Conservation (phyloP, 495 filamentous ascomycete genomes). For the Aspergillus bertholletiae region DNA sequence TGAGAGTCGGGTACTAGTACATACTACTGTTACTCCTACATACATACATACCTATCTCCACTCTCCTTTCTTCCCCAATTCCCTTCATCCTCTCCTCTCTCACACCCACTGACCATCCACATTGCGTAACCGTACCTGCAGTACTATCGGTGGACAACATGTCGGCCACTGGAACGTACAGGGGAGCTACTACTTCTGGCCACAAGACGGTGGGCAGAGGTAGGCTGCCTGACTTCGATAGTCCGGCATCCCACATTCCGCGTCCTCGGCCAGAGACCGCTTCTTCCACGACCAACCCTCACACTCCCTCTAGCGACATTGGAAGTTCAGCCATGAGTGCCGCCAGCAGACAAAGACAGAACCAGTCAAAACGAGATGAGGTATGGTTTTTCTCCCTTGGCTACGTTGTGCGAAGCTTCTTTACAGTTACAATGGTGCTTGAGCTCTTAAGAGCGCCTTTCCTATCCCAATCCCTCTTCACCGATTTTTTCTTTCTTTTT, state of each 20-base stretch:
- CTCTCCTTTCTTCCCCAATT: conserved; percentile 8
- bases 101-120: not conserved
- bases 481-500: not conserved
- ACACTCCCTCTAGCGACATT: conserved; percentile 57
- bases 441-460: not conserved
- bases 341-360: conserved; percentile 79
- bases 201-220: conserved; percentile 56
- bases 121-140: not conserved
- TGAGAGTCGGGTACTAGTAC: no score
- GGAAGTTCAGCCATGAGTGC: conserved; percentile 61
- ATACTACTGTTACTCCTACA: no score
- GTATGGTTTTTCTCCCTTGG: conserved; percentile 49
- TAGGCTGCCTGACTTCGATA: conserved; percentile 64
- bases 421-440: not conserved
- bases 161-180: conserved; percentile 56
- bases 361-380: conserved; percentile 97
- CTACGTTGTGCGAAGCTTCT: not conserved
- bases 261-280: conserved; percentile 71
- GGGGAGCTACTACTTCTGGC: conserved; percentile 35
- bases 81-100: conserved; percentile 4
- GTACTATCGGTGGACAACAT: conserved; percentile 32
- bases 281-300: conserved; percentile 56
- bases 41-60: conserved; percentile 19
- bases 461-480: no score
- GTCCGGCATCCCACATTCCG: conserved; percentile 74